Percentiles rank a stretch among this genome's conserved stretches.
Evolutionary conservation across 805 yeast genomes (phyloP).

Genomic region (Candida loeiensis): DNA sequence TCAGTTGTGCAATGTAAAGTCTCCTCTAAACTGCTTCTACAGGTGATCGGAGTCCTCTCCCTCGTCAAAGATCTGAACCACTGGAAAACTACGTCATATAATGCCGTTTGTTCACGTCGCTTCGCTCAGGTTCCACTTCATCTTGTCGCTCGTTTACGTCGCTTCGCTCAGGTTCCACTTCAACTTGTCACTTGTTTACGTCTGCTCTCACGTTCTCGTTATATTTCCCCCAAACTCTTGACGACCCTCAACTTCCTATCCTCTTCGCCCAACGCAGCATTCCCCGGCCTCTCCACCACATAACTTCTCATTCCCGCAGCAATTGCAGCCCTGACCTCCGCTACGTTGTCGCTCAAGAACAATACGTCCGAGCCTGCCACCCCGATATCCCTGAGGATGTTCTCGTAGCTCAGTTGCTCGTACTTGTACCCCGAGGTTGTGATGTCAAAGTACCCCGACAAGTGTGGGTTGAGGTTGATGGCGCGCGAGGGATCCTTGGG

Average conservation of each 20-base stretch:
- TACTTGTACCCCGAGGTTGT: constrained; percentile 75
- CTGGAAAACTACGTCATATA: no score
- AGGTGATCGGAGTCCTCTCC: no score
- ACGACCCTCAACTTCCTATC: constrained; percentile 19
- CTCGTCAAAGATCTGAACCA: no score
- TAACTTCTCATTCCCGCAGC: constrained; percentile 56
- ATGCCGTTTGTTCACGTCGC: not conserved
- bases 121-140: not conserved
- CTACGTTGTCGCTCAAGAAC: constrained; percentile 77
- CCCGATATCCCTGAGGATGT: constrained; percentile 47
- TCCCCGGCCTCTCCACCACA: constrained; percentile 74
- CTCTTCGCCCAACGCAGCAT: constrained; percentile 45
- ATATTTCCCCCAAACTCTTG: constrained; percentile 2
- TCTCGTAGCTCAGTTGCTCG: constrained; percentile 52
- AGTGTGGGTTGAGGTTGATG: constrained; percentile 48
- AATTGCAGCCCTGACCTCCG: constrained; percentile 74
- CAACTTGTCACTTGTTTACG: no score
- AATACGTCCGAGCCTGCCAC: constrained; percentile 34
- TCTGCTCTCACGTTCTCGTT: no score
- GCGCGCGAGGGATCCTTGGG: constrained; percentile 20
- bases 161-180: not conserved
- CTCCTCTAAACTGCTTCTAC: no score
- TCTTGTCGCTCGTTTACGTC: not conserved
- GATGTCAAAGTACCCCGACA: constrained; percentile 80
- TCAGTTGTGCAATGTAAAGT: no score